Evolutionary conservation across 345 rosid species (phyloP), one percentile per base, ranked within the genome.

Genomic region (Eucalyptus regnans): DNA sequence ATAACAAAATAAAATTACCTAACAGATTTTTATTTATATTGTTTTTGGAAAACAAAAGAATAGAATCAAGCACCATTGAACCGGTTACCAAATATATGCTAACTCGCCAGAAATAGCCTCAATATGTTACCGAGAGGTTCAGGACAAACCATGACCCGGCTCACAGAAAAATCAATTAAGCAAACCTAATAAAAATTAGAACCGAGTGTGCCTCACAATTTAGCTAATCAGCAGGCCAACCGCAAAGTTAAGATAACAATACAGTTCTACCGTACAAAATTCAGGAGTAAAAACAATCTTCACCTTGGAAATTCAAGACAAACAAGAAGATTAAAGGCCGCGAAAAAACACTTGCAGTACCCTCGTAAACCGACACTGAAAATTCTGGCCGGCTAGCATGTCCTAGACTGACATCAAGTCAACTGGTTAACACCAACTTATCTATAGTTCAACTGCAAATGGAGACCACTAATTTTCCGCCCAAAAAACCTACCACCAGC

Each of bases 11-110:
- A n/a, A 51, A 51, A 52, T 3, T 17, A 52, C 9, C 23, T 52
- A 0, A 17, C 0, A 0, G 0, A 52, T 52, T 17, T 52, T 4
- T 52, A 0, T 52, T 52, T 1, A 52, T 52, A 1, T 52, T 51
- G 7, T 52, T 52, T 18, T 18, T 2, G 8, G 0, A 51, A 51
- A 51, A 16, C 8, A 51, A 51, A 51, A 51, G 7, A 48, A 48
- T 48, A 11, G 50, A 48, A 48, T 48, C 1, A 43, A 43, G 1
- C 49, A 46, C 4, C 10, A 51, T 0, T 52, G 56, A 52, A 52
- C 56, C 4, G 0, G 2, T 52, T 52, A 52, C 23, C 56, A 3
- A 52, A 52, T 52, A 52, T 22, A 52, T 52, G 12, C 83, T 20
- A 37, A 3, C 48, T 37, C 8, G 0, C 43, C 13, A 3, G 27